phyloP scores from a whole-genome alignment of 1,284 basidiomycete species.

The Apiotrichum akiyoshidainum region DNA sequence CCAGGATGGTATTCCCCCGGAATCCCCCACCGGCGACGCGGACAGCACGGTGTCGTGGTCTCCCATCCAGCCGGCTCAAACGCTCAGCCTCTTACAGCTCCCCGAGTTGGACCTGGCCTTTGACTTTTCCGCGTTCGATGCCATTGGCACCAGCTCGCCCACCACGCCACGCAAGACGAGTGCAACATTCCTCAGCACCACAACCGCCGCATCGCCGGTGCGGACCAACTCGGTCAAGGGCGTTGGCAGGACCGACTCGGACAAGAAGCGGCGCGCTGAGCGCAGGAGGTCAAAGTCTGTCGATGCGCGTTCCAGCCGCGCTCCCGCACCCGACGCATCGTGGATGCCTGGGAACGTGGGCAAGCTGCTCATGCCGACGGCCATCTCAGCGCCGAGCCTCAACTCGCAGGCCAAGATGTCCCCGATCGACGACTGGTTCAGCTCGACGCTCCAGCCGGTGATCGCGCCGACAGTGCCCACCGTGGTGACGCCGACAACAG shows the following conservation, averaged over 20 bases:
- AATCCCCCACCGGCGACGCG: neutral
- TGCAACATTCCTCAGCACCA: neutral
- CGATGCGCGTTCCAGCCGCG: neutral
- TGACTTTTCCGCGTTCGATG: slow-evolving; percentile 38
- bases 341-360: slow-evolving; percentile 22
- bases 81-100: slow-evolving; percentile 41
- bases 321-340: slow-evolving; percentile 11
- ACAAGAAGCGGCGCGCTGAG: slow-evolving; percentile 8
- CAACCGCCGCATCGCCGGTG: neutral
- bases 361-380: slow-evolving; percentile 25
- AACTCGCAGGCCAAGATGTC: slow-evolving; percentile 10
- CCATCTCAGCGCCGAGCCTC: slow-evolving; percentile 28
- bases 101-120: slow-evolving; percentile 49
- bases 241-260: slow-evolving; percentile 2
- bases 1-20: neutral
- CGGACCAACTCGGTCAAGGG: slow-evolving; percentile 9
- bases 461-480: neutral
- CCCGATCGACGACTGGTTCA: neutral
- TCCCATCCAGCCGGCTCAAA: slow-evolving; percentile 24
- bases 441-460: neutral
- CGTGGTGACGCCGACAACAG: neutral
- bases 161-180: slow-evolving; percentile 25
- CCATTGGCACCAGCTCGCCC: slow-evolving; percentile 32
- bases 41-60: slow-evolving; percentile 7
- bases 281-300: slow-evolving; percentile 21